Evolutionary conservation across 176 grass and related monocot species (phyloP).

Genomic region (Tillandsia leiboldiana): DNA sequence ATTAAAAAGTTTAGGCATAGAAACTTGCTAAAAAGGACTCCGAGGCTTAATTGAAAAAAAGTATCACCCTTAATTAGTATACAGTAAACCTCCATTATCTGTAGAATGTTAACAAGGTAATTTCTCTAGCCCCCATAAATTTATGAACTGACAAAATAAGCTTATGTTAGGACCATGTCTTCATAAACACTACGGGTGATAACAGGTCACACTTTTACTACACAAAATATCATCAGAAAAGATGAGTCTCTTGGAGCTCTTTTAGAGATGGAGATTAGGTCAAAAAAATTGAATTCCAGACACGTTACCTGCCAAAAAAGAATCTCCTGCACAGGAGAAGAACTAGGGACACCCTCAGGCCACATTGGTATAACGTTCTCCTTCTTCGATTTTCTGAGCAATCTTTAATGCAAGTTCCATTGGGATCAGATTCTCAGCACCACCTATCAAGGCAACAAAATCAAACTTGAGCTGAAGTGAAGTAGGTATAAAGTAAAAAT

Average conservation of each 20-base stretch:
- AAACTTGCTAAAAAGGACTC: no score
- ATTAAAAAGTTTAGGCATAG: no score
- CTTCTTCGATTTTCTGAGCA: slow-evolving; percentile 52
- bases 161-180: no score
- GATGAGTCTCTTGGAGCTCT: background rate
- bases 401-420: slow-evolving; percentile 80
- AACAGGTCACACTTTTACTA: background rate
- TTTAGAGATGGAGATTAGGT: background rate
- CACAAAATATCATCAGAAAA: background rate
- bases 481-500: background rate
- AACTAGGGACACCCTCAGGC: slow-evolving; percentile 59
- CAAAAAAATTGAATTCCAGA: background rate
- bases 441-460: slow-evolving; percentile 7
- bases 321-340: slow-evolving; percentile 57
- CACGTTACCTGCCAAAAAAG: slow-evolving; percentile 65
- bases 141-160: no score
- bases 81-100: no score
- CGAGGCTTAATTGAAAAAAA: no score
- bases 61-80: no score
- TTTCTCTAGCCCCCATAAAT: no score
- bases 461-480: background rate
- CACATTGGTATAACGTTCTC: slow-evolving; percentile 76
- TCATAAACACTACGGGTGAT: background rate
- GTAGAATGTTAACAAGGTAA: no score
- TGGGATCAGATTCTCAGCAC: slow-evolving; percentile 68